phyloP scores from a whole-genome alignment of 2,329 filamentous ascomycete species.

The Talaromyces sp. region DNA sequence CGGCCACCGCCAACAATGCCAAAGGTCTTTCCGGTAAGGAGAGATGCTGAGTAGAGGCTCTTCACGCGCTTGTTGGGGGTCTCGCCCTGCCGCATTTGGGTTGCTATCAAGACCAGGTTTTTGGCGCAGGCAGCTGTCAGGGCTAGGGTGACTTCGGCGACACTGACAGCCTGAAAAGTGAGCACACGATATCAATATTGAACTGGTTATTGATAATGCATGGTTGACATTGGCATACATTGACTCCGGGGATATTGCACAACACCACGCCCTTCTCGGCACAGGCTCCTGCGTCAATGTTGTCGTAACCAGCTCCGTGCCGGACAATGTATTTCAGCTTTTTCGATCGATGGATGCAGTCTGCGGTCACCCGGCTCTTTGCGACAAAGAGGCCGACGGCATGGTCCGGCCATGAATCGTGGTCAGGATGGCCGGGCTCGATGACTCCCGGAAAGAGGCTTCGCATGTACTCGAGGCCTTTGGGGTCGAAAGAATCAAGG shows the following conservation, averaged over 20 bases:
- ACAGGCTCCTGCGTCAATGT: constrained; percentile 26
- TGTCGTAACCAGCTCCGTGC: constrained; percentile 25
- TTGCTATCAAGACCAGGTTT: constrained; percentile 6
- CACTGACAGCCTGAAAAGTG: constrained; percentile 7
- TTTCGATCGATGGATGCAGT: background rate
- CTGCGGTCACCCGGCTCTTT: constrained; percentile 4
- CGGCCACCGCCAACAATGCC: constrained; percentile 9
- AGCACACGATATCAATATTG: too few species aligned
- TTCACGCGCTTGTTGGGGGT: constrained; percentile 6
- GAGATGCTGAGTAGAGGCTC: constrained; percentile 4
- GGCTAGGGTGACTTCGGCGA: constrained; percentile 8
- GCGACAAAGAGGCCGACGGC: constrained; percentile 5
- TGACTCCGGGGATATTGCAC: constrained; percentile 2
- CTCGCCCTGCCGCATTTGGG: constrained; percentile 5
- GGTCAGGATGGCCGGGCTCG: constrained; percentile 1
- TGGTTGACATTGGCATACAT: background rate
- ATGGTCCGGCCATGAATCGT: background rate
- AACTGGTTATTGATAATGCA: constrained; percentile 6
- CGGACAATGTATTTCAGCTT: constrained; percentile 4
- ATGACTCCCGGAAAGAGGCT: constrained; percentile 1
- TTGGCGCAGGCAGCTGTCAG: constrained; percentile 8
- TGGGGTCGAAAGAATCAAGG: background rate
- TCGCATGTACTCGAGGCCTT: constrained; percentile 1
- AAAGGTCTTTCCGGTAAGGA: constrained; percentile 10
- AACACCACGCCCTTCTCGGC: background rate